A percentile compares a stretch with the other conserved stretches of the same genome.
Evolutionary conservation across 1,284 basidiomycete species (phyloP).

Genomic region (Ceratobasidium sp.): DNA sequence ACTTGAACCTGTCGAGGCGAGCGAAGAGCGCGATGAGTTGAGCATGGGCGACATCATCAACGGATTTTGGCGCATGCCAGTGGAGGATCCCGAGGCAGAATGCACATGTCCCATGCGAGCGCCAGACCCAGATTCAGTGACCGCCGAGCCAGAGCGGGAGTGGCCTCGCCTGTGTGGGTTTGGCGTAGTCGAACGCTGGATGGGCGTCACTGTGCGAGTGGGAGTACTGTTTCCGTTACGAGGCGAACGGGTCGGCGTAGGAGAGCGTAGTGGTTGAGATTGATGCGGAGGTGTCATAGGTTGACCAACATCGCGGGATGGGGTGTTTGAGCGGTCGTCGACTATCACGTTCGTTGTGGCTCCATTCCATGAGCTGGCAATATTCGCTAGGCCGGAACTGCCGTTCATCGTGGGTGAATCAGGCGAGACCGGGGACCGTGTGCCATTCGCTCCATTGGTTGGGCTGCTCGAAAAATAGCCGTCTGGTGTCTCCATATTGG

Average conservation of each 20-base stretch:
- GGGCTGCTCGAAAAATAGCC: constrained; percentile 9
- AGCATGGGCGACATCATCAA: constrained; percentile 71
- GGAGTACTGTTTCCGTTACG: constrained; percentile 5
- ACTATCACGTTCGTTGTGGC: constrained; percentile 33
- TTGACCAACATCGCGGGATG: constrained; percentile 23
- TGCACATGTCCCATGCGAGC: constrained; percentile 19
- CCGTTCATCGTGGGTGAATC: constrained; percentile 66
- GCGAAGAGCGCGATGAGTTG: constrained; percentile 78
- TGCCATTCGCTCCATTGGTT: constrained; percentile 5
- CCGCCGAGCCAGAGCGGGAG: constrained; percentile 42
- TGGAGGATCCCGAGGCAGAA: constrained; percentile 56
- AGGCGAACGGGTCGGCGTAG: constrained; percentile 33
- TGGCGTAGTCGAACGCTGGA: constrained; percentile 39
- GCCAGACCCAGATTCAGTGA: constrained; percentile 13
- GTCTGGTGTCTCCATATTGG: constrained; percentile 3
- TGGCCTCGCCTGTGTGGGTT: constrained; percentile 27
- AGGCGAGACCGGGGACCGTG: constrained; percentile 67
- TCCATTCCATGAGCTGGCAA: constrained; percentile 34
- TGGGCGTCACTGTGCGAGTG: constrained; percentile 37
- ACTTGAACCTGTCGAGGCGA: constrained; percentile 81
- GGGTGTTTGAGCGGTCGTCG: constrained; percentile 28
- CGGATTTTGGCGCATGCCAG: constrained; percentile 63
- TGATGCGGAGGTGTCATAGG: constrained; percentile 42
- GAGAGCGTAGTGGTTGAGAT: constrained; percentile 13
- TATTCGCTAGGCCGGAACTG: constrained; percentile 42